Percentiles rank a stretch among this genome's conserved stretches.
Evolutionary conservation across 2,329 filamentous ascomycete genomes (phyloP).

Genomic region (Hypoxylon sp.): DNA sequence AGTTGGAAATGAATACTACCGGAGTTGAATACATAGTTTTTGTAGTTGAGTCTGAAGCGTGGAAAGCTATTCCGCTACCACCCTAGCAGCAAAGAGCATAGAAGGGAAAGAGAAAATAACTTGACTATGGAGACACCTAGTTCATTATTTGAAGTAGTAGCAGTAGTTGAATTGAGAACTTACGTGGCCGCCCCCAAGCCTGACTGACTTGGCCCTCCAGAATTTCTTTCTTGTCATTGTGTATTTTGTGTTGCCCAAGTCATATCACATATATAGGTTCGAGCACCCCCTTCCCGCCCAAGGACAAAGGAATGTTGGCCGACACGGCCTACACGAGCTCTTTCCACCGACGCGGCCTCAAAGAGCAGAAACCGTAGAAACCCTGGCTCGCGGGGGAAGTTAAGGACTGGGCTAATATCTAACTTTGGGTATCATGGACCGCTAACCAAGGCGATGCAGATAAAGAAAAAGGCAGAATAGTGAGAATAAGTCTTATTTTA

Average conservation of each 20-base stretch:
- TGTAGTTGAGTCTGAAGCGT: not conserved
- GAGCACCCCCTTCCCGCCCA: slow-evolving; percentile 15
- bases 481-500: slow-evolving; percentile 43
- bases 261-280: slow-evolving; percentile 22
- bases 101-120: slow-evolving; percentile 1
- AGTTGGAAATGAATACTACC: slow-evolving; percentile 6
- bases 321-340: slow-evolving; percentile 33
- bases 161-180: slow-evolving; percentile 2
- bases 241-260: slow-evolving; percentile 16
- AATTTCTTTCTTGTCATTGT: slow-evolving; percentile 28
- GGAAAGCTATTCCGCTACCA: not conserved
- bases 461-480: slow-evolving; percentile 31
- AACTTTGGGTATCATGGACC: slow-evolving; percentile 7
- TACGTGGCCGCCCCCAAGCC: slow-evolving; percentile 15
- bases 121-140: slow-evolving; percentile 4
- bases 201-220: slow-evolving; percentile 5
- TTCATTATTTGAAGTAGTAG: too few relatives aligned
- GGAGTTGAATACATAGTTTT: slow-evolving; percentile 5
- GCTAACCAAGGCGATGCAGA: slow-evolving; percentile 18
- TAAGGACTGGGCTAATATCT: slow-evolving; percentile 24
- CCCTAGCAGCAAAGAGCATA: not conserved
- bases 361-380: slow-evolving; percentile 15
- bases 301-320: slow-evolving; percentile 41
- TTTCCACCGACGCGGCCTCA: slow-evolving; percentile 9
- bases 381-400: slow-evolving; percentile 10